phyloP scores from a whole-genome alignment of 2,329 filamentous ascomycete species.

The Emmonsia crescens region DNA sequence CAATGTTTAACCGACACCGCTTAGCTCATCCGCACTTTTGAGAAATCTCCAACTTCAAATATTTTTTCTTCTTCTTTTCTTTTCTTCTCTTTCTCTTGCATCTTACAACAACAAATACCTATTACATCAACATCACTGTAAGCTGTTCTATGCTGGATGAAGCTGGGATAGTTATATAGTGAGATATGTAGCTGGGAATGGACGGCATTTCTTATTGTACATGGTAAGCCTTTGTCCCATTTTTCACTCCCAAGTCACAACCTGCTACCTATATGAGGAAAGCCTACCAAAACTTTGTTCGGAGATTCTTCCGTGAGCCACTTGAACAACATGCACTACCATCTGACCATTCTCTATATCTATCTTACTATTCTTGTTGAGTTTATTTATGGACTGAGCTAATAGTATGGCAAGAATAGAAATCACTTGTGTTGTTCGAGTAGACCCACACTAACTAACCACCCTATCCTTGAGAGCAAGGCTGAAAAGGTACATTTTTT shows the following conservation, averaged over 20 bases:
- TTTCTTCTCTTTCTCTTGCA: neutral
- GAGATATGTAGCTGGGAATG: neutral
- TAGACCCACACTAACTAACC: neutral
- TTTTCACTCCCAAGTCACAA: too few relatives aligned
- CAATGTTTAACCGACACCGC: conserved; percentile 2
- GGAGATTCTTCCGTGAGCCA: conserved; percentile 46
- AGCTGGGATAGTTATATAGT: neutral
- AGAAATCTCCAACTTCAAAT: conserved; percentile 16
- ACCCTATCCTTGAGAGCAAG: neutral
- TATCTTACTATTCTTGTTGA: conserved; percentile 11
- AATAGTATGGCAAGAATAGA: neutral
- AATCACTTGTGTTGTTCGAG: conserved; percentile 2
- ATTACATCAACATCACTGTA: neutral
- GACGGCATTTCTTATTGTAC: neutral
- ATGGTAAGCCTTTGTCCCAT: neutral
- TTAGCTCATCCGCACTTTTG: conserved; percentile 5
- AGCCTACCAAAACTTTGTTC: conserved; percentile 42
- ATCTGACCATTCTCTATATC: conserved; percentile 35
- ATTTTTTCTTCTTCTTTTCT: neutral
- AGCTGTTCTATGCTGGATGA: neutral
- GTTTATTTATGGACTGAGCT: neutral
- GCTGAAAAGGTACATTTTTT: neutral
- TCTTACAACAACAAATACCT: neutral
- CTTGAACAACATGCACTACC: conserved; percentile 52
- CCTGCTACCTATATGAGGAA: conserved; percentile 36